These are phyloP conservation scores for Actinomortierella ambigua DNA, from an alignment of 371 early-diverging fungal species.

Conservation along the genomic window DNA sequence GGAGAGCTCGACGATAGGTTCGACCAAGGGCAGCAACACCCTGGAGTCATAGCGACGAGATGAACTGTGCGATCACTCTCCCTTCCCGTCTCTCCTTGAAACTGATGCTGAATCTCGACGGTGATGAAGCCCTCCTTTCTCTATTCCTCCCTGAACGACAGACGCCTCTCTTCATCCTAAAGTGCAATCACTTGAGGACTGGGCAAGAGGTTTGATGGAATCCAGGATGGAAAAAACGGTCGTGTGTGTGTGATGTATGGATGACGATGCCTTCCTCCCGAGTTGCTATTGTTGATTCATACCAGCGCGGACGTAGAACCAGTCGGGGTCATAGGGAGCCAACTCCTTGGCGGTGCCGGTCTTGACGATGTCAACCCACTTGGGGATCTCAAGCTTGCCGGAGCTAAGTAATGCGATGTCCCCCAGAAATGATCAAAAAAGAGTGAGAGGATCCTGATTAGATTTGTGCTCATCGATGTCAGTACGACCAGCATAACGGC, in stretches of 20 bases:
- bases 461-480: not conserved
- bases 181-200: not conserved
- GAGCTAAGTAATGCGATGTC: constrained; percentile 48
- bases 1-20: constrained; percentile 4
- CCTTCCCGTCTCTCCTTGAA: not conserved
- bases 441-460: constrained; percentile 3
- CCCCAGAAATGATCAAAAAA: constrained; percentile 10
- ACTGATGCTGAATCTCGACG: constrained; percentile 1
- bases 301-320: constrained; percentile 98
- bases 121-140: not conserved
- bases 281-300: constrained; percentile 28
- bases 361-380: constrained; percentile 98
- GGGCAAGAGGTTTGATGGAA: not conserved
- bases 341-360: constrained; percentile 96
- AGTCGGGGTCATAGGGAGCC: constrained; percentile 97
- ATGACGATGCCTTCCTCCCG: not conserved
- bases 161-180: not conserved
- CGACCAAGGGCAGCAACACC: not conserved
- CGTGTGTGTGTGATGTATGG: constrained; percentile 1
- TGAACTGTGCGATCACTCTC: too few relatives aligned
- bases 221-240: not conserved
- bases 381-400: constrained; percentile 97
- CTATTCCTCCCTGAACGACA: not conserved
- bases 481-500: not conserved
- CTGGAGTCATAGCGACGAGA: too few relatives aligned